Evolutionary conservation across 1,284 basidiomycete genomes (phyloP).

Genomic region (Apiotrichum brassicae): DNA sequence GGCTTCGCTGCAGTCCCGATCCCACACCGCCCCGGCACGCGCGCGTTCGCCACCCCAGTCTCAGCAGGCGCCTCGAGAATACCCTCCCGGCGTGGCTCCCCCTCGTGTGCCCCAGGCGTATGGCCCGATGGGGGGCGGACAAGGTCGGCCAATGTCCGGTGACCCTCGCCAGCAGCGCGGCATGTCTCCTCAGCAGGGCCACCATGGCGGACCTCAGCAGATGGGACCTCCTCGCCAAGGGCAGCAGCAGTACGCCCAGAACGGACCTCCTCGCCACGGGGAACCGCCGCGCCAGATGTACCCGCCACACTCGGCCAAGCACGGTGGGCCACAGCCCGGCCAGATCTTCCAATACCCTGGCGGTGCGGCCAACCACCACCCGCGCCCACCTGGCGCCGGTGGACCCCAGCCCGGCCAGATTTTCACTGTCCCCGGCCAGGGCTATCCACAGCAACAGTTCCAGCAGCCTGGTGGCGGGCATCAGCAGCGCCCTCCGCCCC

Average conservation of each 20-base stretch:
- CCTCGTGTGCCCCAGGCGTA: constrained; percentile 5
- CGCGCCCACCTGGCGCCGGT: not conserved
- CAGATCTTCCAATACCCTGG: constrained; percentile 45
- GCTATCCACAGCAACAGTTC: constrained; percentile 34
- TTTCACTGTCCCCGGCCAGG: constrained; percentile 29
- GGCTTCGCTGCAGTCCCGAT: constrained; percentile 7
- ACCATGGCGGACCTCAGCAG: not conserved
- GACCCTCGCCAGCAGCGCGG: constrained; percentile 8
- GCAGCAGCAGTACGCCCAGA: not conserved
- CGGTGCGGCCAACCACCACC: not conserved
- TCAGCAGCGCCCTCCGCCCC: constrained; percentile 9
- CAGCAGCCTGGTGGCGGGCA: constrained; percentile 10
- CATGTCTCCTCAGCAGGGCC: not conserved
- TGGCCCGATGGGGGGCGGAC: not conserved
- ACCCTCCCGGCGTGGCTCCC: constrained; percentile 12
- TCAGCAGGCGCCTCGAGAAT: constrained; percentile 11
- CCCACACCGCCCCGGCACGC: constrained; percentile 10
- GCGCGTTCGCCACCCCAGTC: constrained; percentile 14
- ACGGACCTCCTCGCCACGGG: too few species aligned
- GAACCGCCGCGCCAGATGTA: constrained; percentile 10
- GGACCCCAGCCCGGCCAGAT: constrained; percentile 32
- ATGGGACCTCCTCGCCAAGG: constrained; percentile 2
- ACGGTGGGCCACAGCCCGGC: constrained; percentile 40
- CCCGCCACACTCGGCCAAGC: constrained; percentile 9
- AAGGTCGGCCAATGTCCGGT: not conserved